phyloP scores from a whole-genome alignment of 228 moss, liverwort and hornwort genomes.

The Sphagnum magellanicum region DNA sequence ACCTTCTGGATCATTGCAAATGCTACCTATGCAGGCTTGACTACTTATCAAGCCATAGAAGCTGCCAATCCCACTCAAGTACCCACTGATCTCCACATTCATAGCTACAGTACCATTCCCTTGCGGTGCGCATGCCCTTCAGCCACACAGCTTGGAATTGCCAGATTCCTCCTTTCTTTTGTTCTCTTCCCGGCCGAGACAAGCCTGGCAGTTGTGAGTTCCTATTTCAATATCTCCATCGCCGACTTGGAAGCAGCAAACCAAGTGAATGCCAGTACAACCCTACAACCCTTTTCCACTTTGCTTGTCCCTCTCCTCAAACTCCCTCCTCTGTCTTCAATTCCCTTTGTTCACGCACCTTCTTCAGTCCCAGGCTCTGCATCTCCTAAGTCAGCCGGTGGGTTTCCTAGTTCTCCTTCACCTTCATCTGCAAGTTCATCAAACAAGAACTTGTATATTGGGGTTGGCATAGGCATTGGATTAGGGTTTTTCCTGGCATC shows the following conservation, averaged over 20 bases:
- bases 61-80: conserved; percentile 25
- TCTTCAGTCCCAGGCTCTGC: neutral
- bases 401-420: conserved; percentile 1
- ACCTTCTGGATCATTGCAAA: conserved; percentile 40
- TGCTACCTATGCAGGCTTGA: conserved; percentile 40
- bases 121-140: conserved; percentile 80
- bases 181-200: conserved; percentile 14
- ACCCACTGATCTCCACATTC: conserved; percentile 21
- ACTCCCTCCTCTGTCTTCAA: conserved; percentile 12
- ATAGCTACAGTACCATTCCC: conserved; percentile 31
- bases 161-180: conserved; percentile 47
- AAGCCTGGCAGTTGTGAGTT: conserved; percentile 11
- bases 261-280: neutral
- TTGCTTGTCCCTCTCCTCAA: conserved; percentile 53
- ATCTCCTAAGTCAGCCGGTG: neutral
- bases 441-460: conserved; percentile 43
- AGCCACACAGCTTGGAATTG: conserved; percentile 16
- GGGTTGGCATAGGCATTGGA: conserved; percentile 50
- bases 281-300: conserved; percentile 28
- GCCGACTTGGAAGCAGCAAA: conserved; percentile 39
- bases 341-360: conserved; percentile 11
- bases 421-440: conserved; percentile 1
- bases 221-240: conserved; percentile 31
- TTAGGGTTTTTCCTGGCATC: conserved; percentile 20
- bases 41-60: conserved; percentile 31